phyloP scores from a whole-genome alignment of 2,329 filamentous ascomycete species.

The Madurella fahalii region DNA sequence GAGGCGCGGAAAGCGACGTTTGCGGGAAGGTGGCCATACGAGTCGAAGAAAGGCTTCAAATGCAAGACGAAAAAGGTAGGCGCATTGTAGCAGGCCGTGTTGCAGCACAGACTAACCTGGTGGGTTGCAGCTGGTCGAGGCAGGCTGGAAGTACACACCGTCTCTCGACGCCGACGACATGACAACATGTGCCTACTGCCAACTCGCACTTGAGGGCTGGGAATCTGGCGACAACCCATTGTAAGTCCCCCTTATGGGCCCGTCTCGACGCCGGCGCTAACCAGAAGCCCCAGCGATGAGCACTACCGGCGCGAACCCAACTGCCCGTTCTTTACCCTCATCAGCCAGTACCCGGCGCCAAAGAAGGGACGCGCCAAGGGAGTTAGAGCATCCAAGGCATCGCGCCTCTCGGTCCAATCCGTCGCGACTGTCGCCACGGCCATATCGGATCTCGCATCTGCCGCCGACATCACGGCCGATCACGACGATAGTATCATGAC shows the following conservation, averaged over 20 bases:
- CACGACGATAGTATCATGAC: conserved; percentile 58
- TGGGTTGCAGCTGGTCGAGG: conserved; percentile 69
- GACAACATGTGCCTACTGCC: conserved; percentile 87
- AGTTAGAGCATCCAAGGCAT: conserved; percentile 62
- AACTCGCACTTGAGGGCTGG: conserved; percentile 88
- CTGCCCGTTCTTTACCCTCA: conserved; percentile 78
- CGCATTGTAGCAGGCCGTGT: not conserved
- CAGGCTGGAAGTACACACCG: conserved; percentile 92
- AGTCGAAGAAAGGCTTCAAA: conserved; percentile 80
- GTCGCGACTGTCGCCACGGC: conserved; percentile 48
- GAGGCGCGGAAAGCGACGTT: conserved; percentile 82
- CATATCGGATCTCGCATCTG: conserved; percentile 46
- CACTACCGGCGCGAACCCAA: conserved; percentile 74
- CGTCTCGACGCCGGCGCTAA: conserved; percentile 7
- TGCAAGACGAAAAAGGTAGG: conserved; percentile 82
- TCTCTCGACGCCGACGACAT: conserved; percentile 80
- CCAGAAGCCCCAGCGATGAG: conserved; percentile 61
- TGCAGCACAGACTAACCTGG: not conserved
- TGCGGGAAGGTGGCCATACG: conserved; percentile 80
- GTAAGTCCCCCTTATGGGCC: conserved; percentile 44
- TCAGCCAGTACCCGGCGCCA: conserved; percentile 50
- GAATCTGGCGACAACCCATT: conserved; percentile 86
- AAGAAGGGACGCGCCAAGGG: conserved; percentile 56
- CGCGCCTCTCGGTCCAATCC: conserved; percentile 60
- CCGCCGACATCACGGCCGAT: conserved; percentile 45